Conservation (phyloP, 768 basidiomycete species). For the Hericium alpestre region DNA sequence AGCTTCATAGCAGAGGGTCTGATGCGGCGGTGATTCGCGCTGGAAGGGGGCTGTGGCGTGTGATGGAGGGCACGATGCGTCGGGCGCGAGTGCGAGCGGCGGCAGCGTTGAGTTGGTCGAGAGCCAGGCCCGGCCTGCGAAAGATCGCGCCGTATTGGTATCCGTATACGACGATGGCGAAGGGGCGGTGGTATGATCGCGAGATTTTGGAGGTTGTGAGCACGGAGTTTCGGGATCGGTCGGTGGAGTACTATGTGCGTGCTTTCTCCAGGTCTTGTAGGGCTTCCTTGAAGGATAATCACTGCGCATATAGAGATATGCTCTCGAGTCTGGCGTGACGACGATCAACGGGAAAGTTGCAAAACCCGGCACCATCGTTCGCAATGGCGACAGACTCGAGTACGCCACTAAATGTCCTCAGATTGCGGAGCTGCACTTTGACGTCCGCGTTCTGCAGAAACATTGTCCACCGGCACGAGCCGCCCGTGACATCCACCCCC, state of each 20-base stretch:
- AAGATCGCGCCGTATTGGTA: slow-evolving; percentile 88
- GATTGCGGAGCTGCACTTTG: neutral
- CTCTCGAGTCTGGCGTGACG: slow-evolving; percentile 88
- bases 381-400: slow-evolving; percentile 87
- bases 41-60: neutral
- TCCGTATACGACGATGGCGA: slow-evolving; percentile 88
- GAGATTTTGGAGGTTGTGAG: slow-evolving; percentile 87
- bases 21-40: neutral
- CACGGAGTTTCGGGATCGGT: slow-evolving; percentile 88
- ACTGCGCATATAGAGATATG: slow-evolving; percentile 37
- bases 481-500: slow-evolving; percentile 78
- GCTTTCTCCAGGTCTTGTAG: neutral
- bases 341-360: slow-evolving; percentile 89
- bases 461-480: slow-evolving; percentile 93
- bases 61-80: no score
- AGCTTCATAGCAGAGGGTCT: neutral
- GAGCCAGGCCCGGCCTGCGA: slow-evolving; percentile 41
- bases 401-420: slow-evolving; percentile 25
- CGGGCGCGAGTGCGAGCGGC: no score
- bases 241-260: slow-evolving; percentile 92
- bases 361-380: slow-evolving; percentile 64
- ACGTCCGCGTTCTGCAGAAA: slow-evolving; percentile 41
- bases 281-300: neutral
- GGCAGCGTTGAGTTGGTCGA: no score
- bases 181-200: slow-evolving; percentile 79